Base-by-base conservation (phyloP, 139 green algal genomes). In the Bryopsis sp. region DNA sequence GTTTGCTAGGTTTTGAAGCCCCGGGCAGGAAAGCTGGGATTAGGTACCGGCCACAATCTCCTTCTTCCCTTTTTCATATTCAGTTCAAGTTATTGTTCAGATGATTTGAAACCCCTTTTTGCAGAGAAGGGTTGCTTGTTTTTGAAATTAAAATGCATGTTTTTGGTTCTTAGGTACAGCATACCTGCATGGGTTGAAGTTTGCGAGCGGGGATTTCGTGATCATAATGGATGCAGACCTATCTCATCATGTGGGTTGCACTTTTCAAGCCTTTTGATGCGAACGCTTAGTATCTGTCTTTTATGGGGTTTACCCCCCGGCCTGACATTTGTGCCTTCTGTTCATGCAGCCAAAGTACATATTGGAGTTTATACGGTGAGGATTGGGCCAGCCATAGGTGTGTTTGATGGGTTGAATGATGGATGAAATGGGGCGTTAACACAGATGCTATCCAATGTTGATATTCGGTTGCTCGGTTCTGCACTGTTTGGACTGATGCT, bases 171-270 rank as follows among this genome's bases (percentile, higher is more conserved):
- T 3, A 65, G 62, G 63, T 24, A 80, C 68, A 0, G 79, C 79
- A 2, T 86, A 85, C 75, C 24, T 34, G 1, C 37, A 68, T 37
- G 82, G 77, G 2, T 36, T 86, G 19, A 32, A 59, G 58, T 70
- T 77, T 68, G 84, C 87, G 0, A 54, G 29, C 1, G 93, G 90
- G 0, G 68, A 89, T 48, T 95, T 86, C 58, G 76, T 98, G 1
- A 79, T 98, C 39, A 78, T 99, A 29, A 97, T 99, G 92, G 94
- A 98, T 57, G 93, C 93, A 7, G 94, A 99, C 72, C 75, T 99
- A 24, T 94, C 84, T 2, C 94, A 99, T 79, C 89, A 99, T 72
- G 85, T 86, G 15, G 73, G 79, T 32, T 29, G n/a, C n/a, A n/a
- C n/a, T n/a, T n/a, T n/a, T n/a, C n/a, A n/a, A n/a, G n/a, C n/a